Evolutionary conservation across 306 rosid genomes (phyloP).

Genomic region (Prunus dulcis): DNA sequence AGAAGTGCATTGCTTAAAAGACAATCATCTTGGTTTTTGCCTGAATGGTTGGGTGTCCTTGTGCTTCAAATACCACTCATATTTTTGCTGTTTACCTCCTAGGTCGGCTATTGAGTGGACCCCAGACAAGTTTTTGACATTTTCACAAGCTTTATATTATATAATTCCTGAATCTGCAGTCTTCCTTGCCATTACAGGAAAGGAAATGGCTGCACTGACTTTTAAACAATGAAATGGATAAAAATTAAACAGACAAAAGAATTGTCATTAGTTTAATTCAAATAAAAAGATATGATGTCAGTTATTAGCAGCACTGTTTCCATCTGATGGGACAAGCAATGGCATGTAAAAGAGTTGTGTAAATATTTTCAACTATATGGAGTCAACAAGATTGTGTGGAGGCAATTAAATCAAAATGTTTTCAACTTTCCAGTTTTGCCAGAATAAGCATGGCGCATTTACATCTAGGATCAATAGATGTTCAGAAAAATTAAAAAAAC

Average conservation of each 20-base stretch:
- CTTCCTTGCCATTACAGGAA: constrained; percentile 15
- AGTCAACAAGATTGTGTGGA: neutral
- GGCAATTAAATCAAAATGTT: neutral
- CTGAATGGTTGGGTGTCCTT: neutral
- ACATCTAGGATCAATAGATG: neutral
- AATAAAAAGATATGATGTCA: neutral
- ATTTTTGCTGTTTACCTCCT: neutral
- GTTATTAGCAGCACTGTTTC: constrained; percentile 3
- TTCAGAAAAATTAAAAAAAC: neutral
- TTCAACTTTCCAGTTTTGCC: neutral
- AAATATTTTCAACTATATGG: too few species aligned
- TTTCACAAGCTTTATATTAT: neutral
- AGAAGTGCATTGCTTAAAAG: constrained; percentile 61
- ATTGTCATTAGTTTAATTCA: neutral
- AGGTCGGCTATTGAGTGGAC: constrained; percentile 7
- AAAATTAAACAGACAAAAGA: neutral
- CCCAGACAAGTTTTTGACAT: neutral
- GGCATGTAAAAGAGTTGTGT: neutral
- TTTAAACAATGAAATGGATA: neutral
- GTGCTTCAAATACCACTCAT: neutral
- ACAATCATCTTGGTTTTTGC: constrained; percentile 13
- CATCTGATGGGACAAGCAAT: neutral
- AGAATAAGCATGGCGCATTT: neutral
- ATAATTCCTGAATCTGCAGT: neutral
- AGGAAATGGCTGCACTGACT: constrained; percentile 2